Base-by-base conservation (phyloP, 2,329 filamentous ascomycete species). In the Chaetomium sp. region DNA sequence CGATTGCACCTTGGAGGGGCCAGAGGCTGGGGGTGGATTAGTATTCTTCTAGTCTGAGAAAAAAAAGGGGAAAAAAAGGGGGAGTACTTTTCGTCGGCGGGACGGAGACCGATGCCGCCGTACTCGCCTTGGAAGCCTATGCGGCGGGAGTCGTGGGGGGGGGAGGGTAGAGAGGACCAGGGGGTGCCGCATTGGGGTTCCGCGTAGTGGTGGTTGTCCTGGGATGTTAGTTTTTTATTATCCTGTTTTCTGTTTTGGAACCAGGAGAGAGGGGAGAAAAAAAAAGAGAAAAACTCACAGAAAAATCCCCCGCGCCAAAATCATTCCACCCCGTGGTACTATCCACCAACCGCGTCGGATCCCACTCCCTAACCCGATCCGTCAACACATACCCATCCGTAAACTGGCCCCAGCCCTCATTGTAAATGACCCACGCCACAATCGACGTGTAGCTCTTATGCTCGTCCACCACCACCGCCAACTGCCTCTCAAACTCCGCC, bases 331-430 rank as follows among this genome's bases (percentile, higher is more conserved):
- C 86, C 0, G 76, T 81, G 0, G 78, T 80, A 1, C 84, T 73
- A 66, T 87, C 76, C 41, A 89, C 72, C 7, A 89, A 74, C 32
- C 86, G 73, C 0, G 82, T 85, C 0, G 84, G 79, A 62, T 89
- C 86, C 2, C 86, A 68, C 1, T 71, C 61, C 45, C 74, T 75
- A 2, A 88, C 76, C 0, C 76, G 66, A 1, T 79, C 72, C 0
- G 82, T 80, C 10, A 89, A 70, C 4, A 66, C 70, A 11, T 77
- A 76, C 59, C 88, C 85, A 0, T 73, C 62, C 2, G 66, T 73
- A 2, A 79, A 69, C 63, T 88, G 85, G 1, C 82, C 85, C 85
- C 85, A 88, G 44, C 84, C 85, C 66, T 88, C 85, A 64, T 88
- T 88, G 68, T 87, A 88, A 62, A 88, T 82, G 12, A 86, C 72